A percentile compares a stretch with the other conserved stretches of the same genome.
Conservation (phyloP, 75 land plant species). For the Pinus tabuliformis region DNA sequence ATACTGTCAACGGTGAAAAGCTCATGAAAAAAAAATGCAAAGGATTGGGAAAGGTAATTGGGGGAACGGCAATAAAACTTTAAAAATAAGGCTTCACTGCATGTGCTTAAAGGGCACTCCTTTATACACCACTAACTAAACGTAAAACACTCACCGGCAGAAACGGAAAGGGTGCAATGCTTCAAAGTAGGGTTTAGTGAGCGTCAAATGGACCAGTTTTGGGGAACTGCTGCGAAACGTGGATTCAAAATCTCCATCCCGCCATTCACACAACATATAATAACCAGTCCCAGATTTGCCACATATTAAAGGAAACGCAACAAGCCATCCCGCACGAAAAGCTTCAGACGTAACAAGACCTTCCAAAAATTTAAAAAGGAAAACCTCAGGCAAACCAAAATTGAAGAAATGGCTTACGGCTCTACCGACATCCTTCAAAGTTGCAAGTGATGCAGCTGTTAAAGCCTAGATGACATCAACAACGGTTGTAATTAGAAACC, state of each 20-base stretch:
- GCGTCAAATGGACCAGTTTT: not conserved
- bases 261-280: not conserved
- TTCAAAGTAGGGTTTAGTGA: not conserved
- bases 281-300: not conserved
- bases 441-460: not conserved
- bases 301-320: not conserved
- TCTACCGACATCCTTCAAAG: not conserved
- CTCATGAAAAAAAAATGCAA: not conserved
- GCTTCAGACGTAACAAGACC: not conserved
- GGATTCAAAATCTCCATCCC: not conserved
- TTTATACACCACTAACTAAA: not conserved
- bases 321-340: not conserved
- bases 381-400: not conserved
- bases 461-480: not conserved
- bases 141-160: not conserved
- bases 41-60: not conserved
- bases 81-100: not conserved
- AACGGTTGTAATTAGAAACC: not conserved
- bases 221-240: not conserved
- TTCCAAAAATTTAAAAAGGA: not conserved
- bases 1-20: not conserved
- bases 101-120: no score
- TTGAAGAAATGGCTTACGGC: not conserved
- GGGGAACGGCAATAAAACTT: not conserved
- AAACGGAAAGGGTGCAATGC: not conserved